A percentile compares a stretch with the other conserved stretches of the same genome.
Conservation (phyloP, 164 flowering plant genomes). For the Echeveria elegans region DNA sequence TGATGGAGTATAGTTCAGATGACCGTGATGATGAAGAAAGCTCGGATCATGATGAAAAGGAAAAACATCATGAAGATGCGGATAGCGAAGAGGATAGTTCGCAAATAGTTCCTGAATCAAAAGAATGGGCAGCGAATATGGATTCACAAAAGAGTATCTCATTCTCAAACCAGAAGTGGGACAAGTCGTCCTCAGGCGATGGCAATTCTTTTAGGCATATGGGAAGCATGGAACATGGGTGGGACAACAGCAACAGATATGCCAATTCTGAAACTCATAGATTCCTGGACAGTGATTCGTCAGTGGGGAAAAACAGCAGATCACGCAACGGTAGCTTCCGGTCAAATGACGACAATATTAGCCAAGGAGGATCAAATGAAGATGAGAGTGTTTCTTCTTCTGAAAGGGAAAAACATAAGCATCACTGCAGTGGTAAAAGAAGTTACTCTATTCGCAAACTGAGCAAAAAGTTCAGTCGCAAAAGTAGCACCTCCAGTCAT, state of each 20-base stretch:
- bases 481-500: background rate
- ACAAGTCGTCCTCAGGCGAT: background rate
- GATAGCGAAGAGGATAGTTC: constrained; percentile 1
- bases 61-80: background rate
- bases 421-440: background rate
- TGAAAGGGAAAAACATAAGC: background rate
- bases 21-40: background rate
- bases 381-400: constrained; percentile 1
- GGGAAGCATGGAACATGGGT: background rate
- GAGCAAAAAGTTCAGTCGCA: constrained; percentile 2
- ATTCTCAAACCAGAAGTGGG: constrained; percentile 1
- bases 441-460: background rate
- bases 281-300: background rate
- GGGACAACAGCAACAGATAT: background rate
- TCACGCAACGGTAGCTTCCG: background rate
- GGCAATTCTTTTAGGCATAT: background rate
- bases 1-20: background rate
- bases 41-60: constrained; percentile 3
- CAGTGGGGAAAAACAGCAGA: background rate
- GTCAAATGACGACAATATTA: background rate
- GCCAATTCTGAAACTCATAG: background rate
- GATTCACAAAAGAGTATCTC: background rate
- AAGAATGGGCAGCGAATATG: background rate
- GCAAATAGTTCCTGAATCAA: constrained; percentile 1
- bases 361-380: background rate